A percentile compares a stretch with the other conserved stretches of the same genome.
phyloP scores from a whole-genome alignment of 495 filamentous ascomycete species.

The Penicillium goetzii region DNA sequence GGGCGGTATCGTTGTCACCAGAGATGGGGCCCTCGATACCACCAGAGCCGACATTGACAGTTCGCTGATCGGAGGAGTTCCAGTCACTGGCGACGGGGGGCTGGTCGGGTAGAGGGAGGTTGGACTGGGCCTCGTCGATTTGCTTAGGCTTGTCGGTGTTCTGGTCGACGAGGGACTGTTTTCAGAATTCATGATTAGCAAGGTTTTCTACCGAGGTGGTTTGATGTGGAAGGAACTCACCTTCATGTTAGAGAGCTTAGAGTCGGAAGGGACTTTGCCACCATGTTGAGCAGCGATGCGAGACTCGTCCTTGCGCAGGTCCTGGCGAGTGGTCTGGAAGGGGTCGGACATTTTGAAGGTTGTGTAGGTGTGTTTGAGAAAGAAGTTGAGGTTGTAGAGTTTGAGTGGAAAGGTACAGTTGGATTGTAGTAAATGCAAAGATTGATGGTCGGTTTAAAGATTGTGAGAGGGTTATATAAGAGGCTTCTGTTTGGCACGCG shows the following conservation, averaged over 20 bases:
- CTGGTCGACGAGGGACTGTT: constrained; percentile 52
- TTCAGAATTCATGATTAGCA: background rate
- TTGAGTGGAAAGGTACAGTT: background rate
- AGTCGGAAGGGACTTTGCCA: constrained; percentile 49
- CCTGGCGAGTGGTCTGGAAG: constrained; percentile 56
- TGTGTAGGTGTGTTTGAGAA: background rate
- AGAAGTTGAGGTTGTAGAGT: background rate
- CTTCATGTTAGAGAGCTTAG: constrained; percentile 54
- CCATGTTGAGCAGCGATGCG: constrained; percentile 43
- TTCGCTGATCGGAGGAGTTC: constrained; percentile 69
- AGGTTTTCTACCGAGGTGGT: background rate
- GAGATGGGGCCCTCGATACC: constrained; percentile 56
- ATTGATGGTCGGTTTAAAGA: background rate
- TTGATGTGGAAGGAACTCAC: constrained; percentile 21
- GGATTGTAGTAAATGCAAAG: background rate
- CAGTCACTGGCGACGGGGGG: constrained; percentile 75
- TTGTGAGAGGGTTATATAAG: background rate
- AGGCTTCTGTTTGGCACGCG: background rate
- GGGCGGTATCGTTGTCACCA: constrained; percentile 54
- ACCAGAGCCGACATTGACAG: constrained; percentile 69
- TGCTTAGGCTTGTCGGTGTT: constrained; percentile 60
- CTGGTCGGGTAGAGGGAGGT: constrained; percentile 78
- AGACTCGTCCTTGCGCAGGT: constrained; percentile 57
- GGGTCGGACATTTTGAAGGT: constrained; percentile 50
- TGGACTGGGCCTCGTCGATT: constrained; percentile 66